Conservation (phyloP, 2,329 filamentous ascomycete species). For the Thelonectria rubi region DNA sequence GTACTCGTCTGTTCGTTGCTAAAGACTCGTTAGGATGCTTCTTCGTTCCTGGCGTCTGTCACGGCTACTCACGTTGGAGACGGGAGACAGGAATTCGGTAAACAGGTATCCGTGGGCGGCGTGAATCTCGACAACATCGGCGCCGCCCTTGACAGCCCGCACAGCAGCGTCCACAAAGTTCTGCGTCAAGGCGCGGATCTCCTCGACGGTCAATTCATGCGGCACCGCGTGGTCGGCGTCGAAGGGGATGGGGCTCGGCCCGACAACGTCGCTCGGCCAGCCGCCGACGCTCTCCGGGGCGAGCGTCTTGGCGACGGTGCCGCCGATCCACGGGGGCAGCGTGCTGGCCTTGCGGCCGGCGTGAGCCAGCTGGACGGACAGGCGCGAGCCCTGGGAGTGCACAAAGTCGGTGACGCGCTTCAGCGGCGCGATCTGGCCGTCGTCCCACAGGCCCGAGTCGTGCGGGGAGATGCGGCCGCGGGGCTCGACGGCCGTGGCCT, state of each 20-base stretch:
- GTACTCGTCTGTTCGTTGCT: conserved; percentile 70
- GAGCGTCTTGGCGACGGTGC: conserved; percentile 56
- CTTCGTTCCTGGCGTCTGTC: too few relatives aligned
- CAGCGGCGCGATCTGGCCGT: conserved; percentile 79
- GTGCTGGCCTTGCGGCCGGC: conserved; percentile 76
- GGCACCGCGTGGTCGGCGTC: conserved; percentile 68
- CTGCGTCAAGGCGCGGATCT: conserved; percentile 72
- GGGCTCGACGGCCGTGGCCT: conserved; percentile 78
- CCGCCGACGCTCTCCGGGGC: conserved; percentile 63
- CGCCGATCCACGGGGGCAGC: conserved; percentile 69
- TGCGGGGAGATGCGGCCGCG: conserved; percentile 86
- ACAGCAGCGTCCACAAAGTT: conserved; percentile 68
- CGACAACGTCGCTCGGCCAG: conserved; percentile 66
- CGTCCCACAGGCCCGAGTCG: conserved; percentile 83
- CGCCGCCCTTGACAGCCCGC: conserved; percentile 72
- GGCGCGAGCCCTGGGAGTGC: conserved; percentile 79
- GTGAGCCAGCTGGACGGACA: conserved; percentile 83
- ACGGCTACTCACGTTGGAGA: conserved; percentile 58
- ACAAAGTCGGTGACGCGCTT: conserved; percentile 78
- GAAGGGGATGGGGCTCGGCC: conserved; percentile 64
- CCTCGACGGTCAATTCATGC: conserved; percentile 71
- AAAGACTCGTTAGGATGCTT: conserved; percentile 1
- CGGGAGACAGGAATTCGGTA: conserved; percentile 69
- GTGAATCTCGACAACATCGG: conserved; percentile 79
- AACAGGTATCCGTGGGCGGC: conserved; percentile 73